phyloP scores from a whole-genome alignment of 305 asterid species.

The Euphrasia arctica region DNA sequence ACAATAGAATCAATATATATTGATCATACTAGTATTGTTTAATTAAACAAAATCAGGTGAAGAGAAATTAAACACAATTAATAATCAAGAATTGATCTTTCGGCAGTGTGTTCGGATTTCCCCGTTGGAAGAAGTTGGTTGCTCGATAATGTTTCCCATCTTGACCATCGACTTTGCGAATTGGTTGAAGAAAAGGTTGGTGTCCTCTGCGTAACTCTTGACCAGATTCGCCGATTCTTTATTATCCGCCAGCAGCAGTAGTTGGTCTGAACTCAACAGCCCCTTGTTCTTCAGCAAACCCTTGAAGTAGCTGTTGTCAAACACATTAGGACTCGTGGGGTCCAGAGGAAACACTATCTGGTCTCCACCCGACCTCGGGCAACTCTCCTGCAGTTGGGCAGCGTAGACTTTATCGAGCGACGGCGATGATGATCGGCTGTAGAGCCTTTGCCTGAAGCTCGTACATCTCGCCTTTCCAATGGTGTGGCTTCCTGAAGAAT shows the following conservation, averaged over 20 bases:
- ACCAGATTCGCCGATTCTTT: conserved; percentile 43
- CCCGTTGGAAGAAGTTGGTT: too few species aligned
- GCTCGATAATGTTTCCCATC: conserved; percentile 42
- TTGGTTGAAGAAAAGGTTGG: conserved; percentile 53
- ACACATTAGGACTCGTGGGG: conserved; percentile 41
- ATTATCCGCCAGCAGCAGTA: conserved; percentile 40
- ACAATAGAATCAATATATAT: too few species aligned
- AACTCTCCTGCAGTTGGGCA: conserved; percentile 36
- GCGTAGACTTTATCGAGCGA: conserved; percentile 33
- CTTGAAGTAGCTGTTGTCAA: conserved; percentile 74
- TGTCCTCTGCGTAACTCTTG: conserved; percentile 46
- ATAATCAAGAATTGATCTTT: too few species aligned
- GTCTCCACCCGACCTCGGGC: conserved; percentile 75
- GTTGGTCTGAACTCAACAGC: conserved; percentile 64
- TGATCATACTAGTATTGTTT: too few species aligned
- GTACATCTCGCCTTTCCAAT: conserved; percentile 72
- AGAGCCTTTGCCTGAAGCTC: conserved; percentile 80
- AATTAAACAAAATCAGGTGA: too few species aligned
- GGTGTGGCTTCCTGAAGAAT: conserved; percentile 71
- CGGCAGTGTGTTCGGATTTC: too few species aligned
- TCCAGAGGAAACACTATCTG: conserved; percentile 57
- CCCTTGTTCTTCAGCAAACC: conserved; percentile 57
- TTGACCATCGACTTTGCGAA: conserved; percentile 27
- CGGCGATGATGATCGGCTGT: conserved; percentile 40
- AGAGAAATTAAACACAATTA: too few species aligned